Conservation (phyloP, 2,329 filamentous ascomycete genomes). For the Monosporascus ibericus region DNA sequence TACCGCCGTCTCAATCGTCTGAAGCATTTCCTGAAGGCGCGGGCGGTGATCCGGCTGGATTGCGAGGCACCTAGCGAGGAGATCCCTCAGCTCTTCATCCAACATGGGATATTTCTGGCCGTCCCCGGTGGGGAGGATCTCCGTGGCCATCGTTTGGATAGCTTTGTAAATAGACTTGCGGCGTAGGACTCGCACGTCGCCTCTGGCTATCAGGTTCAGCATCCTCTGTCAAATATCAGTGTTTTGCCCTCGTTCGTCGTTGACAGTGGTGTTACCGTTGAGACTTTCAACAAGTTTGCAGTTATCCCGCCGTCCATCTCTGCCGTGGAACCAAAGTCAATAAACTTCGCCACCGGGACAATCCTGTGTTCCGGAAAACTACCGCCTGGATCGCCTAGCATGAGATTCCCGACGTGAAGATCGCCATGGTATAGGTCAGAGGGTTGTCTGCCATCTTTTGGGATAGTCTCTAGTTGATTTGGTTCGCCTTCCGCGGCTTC, state of each 20-base stretch:
- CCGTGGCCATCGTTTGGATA: background rate
- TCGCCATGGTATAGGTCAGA: background rate
- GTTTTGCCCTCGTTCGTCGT: background rate
- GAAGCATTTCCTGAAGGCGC: background rate
- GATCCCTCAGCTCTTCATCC: background rate
- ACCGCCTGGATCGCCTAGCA: background rate
- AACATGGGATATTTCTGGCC: background rate
- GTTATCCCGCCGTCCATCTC: background rate
- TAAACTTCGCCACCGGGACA: background rate
- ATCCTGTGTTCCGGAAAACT: background rate
- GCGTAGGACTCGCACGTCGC: background rate
- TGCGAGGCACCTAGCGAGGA: background rate
- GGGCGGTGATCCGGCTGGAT: background rate
- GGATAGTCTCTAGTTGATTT: background rate
- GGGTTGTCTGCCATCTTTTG: background rate
- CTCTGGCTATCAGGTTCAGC: background rate
- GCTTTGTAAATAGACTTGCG: background rate
- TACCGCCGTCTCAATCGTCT: background rate
- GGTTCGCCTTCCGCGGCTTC: background rate
- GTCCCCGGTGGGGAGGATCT: background rate
- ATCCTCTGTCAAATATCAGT: background rate
- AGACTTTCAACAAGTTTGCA: background rate
- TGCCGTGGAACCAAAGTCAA: background rate
- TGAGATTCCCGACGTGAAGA: background rate
- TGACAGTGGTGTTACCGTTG: background rate